Conservation (phyloP, 2,329 filamentous ascomycete genomes). For the Zymoseptoria passerinii region DNA sequence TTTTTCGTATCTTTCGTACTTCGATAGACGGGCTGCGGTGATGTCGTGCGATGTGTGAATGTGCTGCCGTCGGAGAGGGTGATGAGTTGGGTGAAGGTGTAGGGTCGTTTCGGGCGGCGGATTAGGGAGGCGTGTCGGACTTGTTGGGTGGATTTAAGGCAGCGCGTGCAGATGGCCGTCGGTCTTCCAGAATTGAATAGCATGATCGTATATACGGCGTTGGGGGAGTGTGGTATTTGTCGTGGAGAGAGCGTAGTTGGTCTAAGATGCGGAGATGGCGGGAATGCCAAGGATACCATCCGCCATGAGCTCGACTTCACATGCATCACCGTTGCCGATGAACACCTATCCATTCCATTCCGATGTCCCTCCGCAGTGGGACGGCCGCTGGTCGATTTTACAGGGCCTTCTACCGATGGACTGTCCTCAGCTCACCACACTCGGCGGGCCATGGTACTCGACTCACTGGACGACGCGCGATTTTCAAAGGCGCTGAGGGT, state of each 20-base stretch:
- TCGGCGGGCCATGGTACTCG: not conserved
- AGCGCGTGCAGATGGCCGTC: constrained; percentile 8
- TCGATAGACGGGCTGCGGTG: constrained; percentile 54
- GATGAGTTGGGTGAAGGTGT: constrained; percentile 94
- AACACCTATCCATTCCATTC: not conserved
- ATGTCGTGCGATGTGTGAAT: constrained; percentile 71
- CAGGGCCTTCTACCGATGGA: constrained; percentile 39
- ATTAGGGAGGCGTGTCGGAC: constrained; percentile 77
- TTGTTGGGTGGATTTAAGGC: constrained; percentile 37
- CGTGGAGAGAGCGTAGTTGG: not conserved
- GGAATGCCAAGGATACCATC: constrained; percentile 9
- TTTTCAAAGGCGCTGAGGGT: not conserved
- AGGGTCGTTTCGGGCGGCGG: constrained; percentile 79
- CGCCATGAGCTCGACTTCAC: not conserved
- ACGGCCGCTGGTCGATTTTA: constrained; percentile 34
- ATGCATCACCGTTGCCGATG: not conserved
- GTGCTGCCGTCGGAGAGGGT: constrained; percentile 86
- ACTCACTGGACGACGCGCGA: not conserved
- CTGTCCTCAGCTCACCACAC: constrained; percentile 17
- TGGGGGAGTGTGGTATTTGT: not conserved
- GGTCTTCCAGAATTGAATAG: constrained; percentile 12
- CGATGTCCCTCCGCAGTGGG: constrained; percentile 4
- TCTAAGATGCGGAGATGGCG: constrained; percentile 8
- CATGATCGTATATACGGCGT: constrained; percentile 9
- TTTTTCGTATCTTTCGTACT: constrained; percentile 79